These are phyloP conservation scores for Gracilaria domingensis DNA, from an alignment of 23 red algal species.

Conservation along the genomic window DNA sequence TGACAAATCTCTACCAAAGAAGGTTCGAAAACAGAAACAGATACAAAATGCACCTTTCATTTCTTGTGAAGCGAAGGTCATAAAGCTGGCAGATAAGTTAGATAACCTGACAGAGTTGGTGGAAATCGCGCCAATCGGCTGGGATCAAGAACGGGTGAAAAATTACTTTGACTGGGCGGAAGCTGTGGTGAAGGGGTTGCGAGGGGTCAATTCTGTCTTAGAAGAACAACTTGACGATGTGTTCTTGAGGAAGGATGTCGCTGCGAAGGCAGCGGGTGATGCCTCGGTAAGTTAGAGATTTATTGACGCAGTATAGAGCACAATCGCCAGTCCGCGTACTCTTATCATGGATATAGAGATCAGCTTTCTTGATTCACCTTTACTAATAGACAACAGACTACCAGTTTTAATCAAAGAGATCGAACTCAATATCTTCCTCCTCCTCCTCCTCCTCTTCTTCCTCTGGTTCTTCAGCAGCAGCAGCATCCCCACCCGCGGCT, in stretches of 20 bases:
- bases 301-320: not conserved
- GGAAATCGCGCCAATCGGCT: conserved; percentile 56
- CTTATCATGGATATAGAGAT: not conserved
- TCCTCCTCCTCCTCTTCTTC: conserved; percentile 75
- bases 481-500: conserved; percentile 58
- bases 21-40: conserved; percentile 58
- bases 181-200: conserved; percentile 49
- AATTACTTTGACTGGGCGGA: conserved; percentile 87
- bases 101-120: conserved; percentile 77
- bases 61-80: conserved; percentile 58
- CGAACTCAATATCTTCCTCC: conserved; percentile 92
- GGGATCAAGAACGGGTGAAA: conserved; percentile 60
- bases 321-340: too few species aligned
- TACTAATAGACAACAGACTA: not conserved
- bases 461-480: conserved; percentile 33
- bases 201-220: conserved; percentile 38
- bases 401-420: conserved; percentile 65
- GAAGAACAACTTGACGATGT: conserved; percentile 49
- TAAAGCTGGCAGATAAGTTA: conserved; percentile 84
- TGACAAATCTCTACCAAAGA: conserved; percentile 57
- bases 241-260: conserved; percentile 13
- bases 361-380: not conserved
- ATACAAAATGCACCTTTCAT: conserved; percentile 24
- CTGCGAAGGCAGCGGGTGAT: not conserved
- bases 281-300: not conserved